Evolutionary conservation across 2,329 filamentous ascomycete species (phyloP).

Genomic region (Monilinia fructigena): DNA sequence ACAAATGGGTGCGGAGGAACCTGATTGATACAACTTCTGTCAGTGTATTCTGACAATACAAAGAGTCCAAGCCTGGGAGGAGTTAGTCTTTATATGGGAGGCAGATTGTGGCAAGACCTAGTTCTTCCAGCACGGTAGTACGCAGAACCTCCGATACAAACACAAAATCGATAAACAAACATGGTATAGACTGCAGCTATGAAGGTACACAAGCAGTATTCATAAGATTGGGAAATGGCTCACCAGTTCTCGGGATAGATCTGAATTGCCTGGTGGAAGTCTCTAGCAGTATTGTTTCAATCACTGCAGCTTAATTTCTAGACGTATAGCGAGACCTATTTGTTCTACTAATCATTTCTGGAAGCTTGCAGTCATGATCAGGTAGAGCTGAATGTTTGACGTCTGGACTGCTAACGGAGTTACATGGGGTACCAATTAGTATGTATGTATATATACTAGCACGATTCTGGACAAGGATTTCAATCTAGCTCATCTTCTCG

Average conservation of each 20-base stretch:
- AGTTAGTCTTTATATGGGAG: background rate
- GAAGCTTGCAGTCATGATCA: background rate
- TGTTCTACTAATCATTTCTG: background rate
- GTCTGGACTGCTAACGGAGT: background rate
- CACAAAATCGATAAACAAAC: background rate
- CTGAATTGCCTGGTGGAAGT: background rate
- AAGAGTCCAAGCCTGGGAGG: background rate
- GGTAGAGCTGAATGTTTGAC: background rate
- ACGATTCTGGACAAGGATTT: background rate
- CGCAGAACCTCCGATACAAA: background rate
- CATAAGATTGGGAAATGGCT: background rate
- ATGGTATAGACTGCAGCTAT: background rate
- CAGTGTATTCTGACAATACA: background rate
- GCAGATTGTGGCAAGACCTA: background rate
- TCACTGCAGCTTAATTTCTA: background rate
- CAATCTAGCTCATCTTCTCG: background rate
- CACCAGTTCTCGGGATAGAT: background rate
- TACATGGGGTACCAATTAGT: background rate
- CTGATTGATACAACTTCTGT: background rate
- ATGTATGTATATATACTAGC: background rate
- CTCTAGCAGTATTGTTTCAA: background rate
- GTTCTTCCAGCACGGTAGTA: background rate
- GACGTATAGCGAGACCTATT: too few species aligned
- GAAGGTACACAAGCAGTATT: background rate
- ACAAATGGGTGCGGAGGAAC: background rate